Evolutionary conservation across 306 rosid genomes (phyloP), one percentile per base, ranked within the genome.

Genomic region (Crotalaria pallida): DNA sequence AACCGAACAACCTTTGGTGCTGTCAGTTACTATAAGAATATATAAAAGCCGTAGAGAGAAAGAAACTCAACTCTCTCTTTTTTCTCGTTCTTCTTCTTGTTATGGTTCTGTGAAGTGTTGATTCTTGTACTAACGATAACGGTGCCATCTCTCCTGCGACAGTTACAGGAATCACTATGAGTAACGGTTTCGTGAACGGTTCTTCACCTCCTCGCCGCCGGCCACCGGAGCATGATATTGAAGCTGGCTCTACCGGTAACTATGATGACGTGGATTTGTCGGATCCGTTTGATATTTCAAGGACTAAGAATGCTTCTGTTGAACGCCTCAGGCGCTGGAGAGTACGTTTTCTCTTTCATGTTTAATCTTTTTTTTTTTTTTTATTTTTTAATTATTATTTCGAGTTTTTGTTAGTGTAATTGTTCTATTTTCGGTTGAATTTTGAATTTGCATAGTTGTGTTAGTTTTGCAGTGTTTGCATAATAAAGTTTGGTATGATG

Each of bases 91-190:
- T 5, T 31, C 36, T 31, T 31, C 36, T 31, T 31, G 7, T 31
- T 31, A 31, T 31, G 36, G n/a, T n/a, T n/a, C n/a, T n/a, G n/a
- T n/a, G n/a, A n/a, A n/a, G n/a, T 8, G 6, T 5, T 31, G 1
- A 31, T 6, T 31, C 6, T 31, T 5, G 36, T 31, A 31, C 36
- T 31, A 31, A 31, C 36, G 8, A 6, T 31, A 69, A 88, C 88
- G 85, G 96, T 79, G 92, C 83, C 88, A 87, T 87, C 96, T 95
- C 96, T 89, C 88, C 96, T 87, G 98, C 94, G 96, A 89, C 91
- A 91, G 97, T 66, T 83, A 67, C 6, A 2, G 17, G 66, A 64
- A 61, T 61, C 1, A 38, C 0, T 0, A 92, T 88, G 96, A 90
- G 82, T 67, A 10, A 38, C 13, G 4, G 47, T 11, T 38, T 44